Evolutionary conservation across 2,329 filamentous ascomycete species (phyloP), one percentile per base, ranked within the genome.

Genomic region (Passalora sequoiae): DNA sequence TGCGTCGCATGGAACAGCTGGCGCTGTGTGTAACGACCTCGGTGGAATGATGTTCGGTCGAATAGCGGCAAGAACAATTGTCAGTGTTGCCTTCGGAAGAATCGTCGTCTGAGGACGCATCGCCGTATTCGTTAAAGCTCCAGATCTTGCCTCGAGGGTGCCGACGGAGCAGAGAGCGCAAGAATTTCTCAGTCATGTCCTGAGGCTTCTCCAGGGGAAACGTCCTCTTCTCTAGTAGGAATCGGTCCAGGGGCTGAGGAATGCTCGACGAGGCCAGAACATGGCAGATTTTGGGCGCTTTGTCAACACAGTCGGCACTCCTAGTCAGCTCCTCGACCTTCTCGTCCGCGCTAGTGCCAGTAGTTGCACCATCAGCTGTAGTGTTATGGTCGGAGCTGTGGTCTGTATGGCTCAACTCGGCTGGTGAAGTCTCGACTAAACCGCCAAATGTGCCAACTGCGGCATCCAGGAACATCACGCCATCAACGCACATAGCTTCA

Each of bases 401-500:
- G 29, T 53, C 52, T 5, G 51, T 49, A 12, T 48, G 43, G 24
- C 44, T 40, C 9, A 44, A 50, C 16, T 48, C 45, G 2, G 44
- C 46, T 12, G 30, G 30, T 27, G 29, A 35, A 20, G 44, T 49
- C 20, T 55, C 53, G 6, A 53, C 41, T 3, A 53, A 39, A 2
- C 58, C 59, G 4, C 56, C 60, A 16, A 57, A 60, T 1, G 49
- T 60, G 2, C 55, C 50, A 3, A 60, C 43, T 1, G 55, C 50
- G 1, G 57, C 63, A 47, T 70, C 68, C 13, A 71, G 46, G 41
- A 70, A 70, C 2, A 68, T 57, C 9, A 75, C 70, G 2, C 72
- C 73, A n/a, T 74, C 71, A 3, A 71, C 68, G 6, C 62, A 61
- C 15, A 76, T 59, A n/a, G 71, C 70, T 43, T 74, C 66, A 1